A percentile compares a stretch with the other conserved stretches of the same genome.
Conservation (phyloP, 2,329 filamentous ascomycete genomes). For the Diaporthe aspalathi region DNA sequence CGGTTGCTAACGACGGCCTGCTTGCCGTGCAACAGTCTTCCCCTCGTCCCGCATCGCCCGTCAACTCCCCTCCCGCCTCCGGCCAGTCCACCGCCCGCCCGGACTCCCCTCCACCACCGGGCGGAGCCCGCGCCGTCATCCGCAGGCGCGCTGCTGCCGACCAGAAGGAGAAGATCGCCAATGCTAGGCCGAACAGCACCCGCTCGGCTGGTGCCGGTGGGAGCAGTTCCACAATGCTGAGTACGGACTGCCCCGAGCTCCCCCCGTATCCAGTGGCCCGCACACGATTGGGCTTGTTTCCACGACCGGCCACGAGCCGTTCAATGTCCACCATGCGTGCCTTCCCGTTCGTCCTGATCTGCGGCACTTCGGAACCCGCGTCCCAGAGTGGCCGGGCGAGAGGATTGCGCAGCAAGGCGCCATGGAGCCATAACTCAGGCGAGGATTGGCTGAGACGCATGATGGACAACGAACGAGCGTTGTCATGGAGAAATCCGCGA, state of each 20-base stretch:
- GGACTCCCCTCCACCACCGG: conserved; percentile 88
- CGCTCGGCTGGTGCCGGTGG: conserved; percentile 93
- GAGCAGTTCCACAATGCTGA: conserved; percentile 98
- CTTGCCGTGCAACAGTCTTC: conserved; percentile 61
- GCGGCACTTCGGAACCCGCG: not conserved
- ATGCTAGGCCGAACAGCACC: conserved; percentile 91
- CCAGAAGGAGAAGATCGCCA: conserved; percentile 96
- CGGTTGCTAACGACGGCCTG: conserved; percentile 19
- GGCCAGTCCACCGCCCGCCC: conserved; percentile 78
- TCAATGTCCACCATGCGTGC: not conserved
- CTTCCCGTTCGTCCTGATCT: not conserved
- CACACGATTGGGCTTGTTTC: not conserved
- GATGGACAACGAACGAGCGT: not conserved
- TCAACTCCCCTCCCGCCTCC: conserved; percentile 65
- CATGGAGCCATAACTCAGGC: not conserved
- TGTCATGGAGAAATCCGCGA: not conserved
- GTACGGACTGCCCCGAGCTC: conserved; percentile 62
- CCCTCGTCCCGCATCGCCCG: conserved; percentile 70
- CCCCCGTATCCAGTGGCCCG: no score
- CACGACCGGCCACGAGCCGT: not conserved
- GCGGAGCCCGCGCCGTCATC: conserved; percentile 94
- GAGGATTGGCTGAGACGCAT: not conserved
- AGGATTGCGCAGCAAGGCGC: not conserved
- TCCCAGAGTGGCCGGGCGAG: not conserved
- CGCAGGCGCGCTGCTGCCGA: conserved; percentile 95